These are phyloP conservation scores for Coemansia sp. DNA, from an alignment of 192 early-diverging fungal species.

Conservation along the genomic window DNA sequence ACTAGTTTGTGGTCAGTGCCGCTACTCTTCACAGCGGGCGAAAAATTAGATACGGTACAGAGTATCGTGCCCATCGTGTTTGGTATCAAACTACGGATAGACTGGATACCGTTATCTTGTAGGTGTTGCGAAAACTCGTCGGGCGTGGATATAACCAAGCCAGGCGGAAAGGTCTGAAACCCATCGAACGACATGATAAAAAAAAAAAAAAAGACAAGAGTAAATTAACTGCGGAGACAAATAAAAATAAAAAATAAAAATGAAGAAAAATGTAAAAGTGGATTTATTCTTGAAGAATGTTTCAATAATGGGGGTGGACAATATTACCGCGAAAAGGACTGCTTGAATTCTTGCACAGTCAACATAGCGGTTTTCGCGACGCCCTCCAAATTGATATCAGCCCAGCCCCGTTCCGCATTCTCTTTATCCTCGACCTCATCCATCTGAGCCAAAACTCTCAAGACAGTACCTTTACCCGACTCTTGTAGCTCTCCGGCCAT, in stretches of 20 bases:
- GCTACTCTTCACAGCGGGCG: not conserved
- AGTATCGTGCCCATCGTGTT: not conserved
- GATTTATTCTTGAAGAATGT: not conserved
- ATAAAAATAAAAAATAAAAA: not conserved
- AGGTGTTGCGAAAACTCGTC: conserved; percentile 3
- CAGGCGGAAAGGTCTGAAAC: not conserved
- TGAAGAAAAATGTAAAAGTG: not conserved
- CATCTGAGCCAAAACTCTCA: conserved; percentile 73
- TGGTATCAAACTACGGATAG: not conserved
- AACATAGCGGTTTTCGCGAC: conserved; percentile 54
- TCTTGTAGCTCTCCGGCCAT: conserved; percentile 96
- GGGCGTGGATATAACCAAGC: not conserved
- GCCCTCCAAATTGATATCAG: conserved; percentile 56
- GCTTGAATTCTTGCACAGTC: conserved; percentile 49
- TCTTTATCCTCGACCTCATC: conserved; percentile 77
- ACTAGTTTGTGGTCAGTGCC: conserved; percentile 20
- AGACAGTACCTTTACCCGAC: conserved; percentile 81
- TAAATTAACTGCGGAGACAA: not conserved
- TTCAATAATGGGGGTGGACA: not conserved
- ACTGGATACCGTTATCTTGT: not conserved
- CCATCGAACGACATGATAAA: not conserved
- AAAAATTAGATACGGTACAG: not conserved
- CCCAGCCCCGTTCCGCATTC: conserved; percentile 67
- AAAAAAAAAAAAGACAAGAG: not conserved
- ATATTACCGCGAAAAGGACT: conserved; percentile 42